Evolutionary conservation across 1,284 basidiomycete genomes (phyloP), one percentile per base, ranked within the genome.

Genomic region (Cryptococcus sp.): DNA sequence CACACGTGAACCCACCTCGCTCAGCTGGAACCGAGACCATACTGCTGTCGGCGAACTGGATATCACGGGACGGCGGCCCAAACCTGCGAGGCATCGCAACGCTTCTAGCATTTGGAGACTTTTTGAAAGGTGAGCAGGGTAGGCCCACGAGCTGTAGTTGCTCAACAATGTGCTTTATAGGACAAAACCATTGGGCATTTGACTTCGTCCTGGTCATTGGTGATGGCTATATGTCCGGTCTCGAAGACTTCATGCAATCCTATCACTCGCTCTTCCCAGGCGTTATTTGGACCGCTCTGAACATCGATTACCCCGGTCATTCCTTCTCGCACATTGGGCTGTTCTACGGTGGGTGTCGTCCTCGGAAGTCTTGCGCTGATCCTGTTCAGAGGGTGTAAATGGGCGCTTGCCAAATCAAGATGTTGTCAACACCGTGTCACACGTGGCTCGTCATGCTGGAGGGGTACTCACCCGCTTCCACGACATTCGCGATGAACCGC

Each of bases 341-440:
- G 13, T 95, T 91, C 78, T 91, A 90, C 77, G 92, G 92, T 91
- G 25, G 54, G 86, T 71, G 40, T 53, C 20, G 46, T 47, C 46
- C 41, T 35, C 13, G 7, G 7, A 19, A 30, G 38, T 13, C 50
- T 47, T 53, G 23, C 52, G 43, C 61, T 63, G 27, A 61, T 52
- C 3, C 13, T 8, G 6, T 5, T n/a, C 69, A 95, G 95, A 99
- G 83, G 96, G 95, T 7, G 82, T 92, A 5, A 95, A 98, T 73
- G 95, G 94, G 4, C 88, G 93, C 30, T 80, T 98, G 47, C 94
- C 96, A 0, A 99, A 99, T 72, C 92, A 97, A 78, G 95, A 99
- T 75, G 83, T 96, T 1, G 79, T 97, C 66, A 96, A 96, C 75
- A 89, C 91, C 0, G 83, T 93, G 47, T 81, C 85, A 3, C 78